Percentiles rank a stretch among this genome's conserved stretches.
phyloP scores from a whole-genome alignment of 2,329 filamentous ascomycete genomes.

The Cryphonectria carpinicola region DNA sequence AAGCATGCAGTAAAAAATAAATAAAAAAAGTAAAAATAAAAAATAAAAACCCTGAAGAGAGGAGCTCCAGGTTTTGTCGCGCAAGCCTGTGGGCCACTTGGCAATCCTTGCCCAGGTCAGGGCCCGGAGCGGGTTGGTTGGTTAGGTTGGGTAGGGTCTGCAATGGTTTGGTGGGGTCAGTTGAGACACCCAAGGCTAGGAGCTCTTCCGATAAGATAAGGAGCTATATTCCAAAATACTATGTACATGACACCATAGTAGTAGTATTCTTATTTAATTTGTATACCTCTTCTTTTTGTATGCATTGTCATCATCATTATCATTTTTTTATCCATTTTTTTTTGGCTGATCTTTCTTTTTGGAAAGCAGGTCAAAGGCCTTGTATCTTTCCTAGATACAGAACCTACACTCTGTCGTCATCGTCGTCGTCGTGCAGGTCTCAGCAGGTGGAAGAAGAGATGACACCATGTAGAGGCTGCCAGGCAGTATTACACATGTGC shows the following conservation, averaged over 20 bases:
- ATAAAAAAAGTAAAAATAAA: neutral
- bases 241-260: neutral
- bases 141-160: neutral
- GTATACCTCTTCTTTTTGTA: neutral
- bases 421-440: neutral
- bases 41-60: no score
- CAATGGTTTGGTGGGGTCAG: neutral
- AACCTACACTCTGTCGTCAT: neutral
- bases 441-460: neutral
- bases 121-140: neutral
- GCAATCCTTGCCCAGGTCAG: slow-evolving; percentile 7
- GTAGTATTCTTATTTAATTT: neutral
- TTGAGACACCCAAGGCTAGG: neutral
- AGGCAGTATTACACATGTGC: neutral
- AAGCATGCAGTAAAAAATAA: neutral
- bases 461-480: neutral
- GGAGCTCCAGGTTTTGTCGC: neutral
- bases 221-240: neutral
- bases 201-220: slow-evolving; percentile 6
- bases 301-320: neutral
- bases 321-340: neutral
- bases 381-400: neutral
- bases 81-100: slow-evolving; percentile 12
- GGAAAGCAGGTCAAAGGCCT: neutral
- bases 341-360: no score